Evolutionary conservation across 495 filamentous ascomycete species (phyloP).

Genomic region (Tuber melanosporum): DNA sequence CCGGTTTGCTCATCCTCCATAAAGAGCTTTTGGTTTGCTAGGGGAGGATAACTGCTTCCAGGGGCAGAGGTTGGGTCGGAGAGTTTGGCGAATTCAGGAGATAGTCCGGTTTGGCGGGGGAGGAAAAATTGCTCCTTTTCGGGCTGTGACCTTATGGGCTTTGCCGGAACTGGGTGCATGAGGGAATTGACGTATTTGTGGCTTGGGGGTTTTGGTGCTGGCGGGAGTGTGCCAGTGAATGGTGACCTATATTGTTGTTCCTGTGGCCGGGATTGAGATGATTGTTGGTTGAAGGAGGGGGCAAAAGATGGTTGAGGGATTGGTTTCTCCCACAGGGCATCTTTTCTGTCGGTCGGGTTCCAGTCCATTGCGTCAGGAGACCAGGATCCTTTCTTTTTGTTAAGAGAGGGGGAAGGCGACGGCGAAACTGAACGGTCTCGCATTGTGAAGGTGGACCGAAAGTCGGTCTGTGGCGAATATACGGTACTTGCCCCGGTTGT

Average conservation of each 20-base stretch:
- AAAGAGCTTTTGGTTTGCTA: slow-evolving; percentile 29
- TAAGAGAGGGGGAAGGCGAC: slow-evolving; percentile 19
- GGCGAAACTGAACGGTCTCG: slow-evolving; percentile 12
- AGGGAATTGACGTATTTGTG: slow-evolving; percentile 5
- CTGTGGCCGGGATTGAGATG: not conserved
- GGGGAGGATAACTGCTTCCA: slow-evolving; percentile 18
- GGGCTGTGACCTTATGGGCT: not conserved
- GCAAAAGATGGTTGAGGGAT: slow-evolving; percentile 22
- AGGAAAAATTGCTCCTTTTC: slow-evolving; percentile 22
- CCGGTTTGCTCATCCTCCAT: slow-evolving; percentile 21
- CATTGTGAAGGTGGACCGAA: not conserved
- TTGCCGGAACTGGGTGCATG: not conserved
- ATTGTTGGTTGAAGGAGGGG: not conserved
- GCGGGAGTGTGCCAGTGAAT: slow-evolving; percentile 20
- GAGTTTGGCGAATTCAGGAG: slow-evolving; percentile 8
- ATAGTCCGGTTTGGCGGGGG: slow-evolving; percentile 7
- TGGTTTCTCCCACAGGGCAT: slow-evolving; percentile 10
- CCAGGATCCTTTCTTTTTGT: not conserved
- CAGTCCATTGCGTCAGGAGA: slow-evolving; percentile 40
- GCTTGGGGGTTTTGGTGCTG: slow-evolving; percentile 13
- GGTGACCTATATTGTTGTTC: slow-evolving; percentile 16
- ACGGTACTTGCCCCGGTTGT: slow-evolving; percentile 2
- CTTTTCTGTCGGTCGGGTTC: slow-evolving; percentile 23
- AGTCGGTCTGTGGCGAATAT: slow-evolving; percentile 17
- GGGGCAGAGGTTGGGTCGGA: not conserved